phyloP scores from a whole-genome alignment of 768 basidiomycete genomes.

The Leccinum sublutescens region DNA sequence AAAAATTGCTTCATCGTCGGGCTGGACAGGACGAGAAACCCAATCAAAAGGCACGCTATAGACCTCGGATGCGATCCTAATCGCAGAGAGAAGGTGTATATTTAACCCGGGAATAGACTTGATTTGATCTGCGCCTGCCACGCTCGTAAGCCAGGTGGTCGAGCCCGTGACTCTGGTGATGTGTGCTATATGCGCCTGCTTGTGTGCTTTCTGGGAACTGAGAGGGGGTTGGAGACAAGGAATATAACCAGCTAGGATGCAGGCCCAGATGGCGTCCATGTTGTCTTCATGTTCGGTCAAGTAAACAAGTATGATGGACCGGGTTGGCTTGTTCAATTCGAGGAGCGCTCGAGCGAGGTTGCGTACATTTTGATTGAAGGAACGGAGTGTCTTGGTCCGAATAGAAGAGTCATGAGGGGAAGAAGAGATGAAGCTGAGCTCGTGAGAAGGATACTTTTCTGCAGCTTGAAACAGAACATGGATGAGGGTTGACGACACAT shows the following conservation, averaged over 20 bases:
- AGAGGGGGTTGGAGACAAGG: slow-evolving; percentile 31
- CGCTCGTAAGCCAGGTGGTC: slow-evolving; percentile 24
- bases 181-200: slow-evolving; percentile 24
- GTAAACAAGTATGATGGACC: slow-evolving; percentile 26
- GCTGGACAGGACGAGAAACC: slow-evolving; percentile 13
- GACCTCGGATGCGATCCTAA: slow-evolving; percentile 19
- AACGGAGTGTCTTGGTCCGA: slow-evolving; percentile 15
- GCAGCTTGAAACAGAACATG: too few species aligned
- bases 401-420: background rate
- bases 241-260: slow-evolving; percentile 25
- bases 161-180: slow-evolving; percentile 21
- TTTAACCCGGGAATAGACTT: slow-evolving; percentile 19
- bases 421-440: background rate
- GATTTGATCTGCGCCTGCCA: slow-evolving; percentile 25
- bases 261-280: slow-evolving; percentile 21
- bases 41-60: slow-evolving; percentile 7
- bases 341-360: slow-evolving; percentile 18
- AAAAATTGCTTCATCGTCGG: slow-evolving; percentile 30
- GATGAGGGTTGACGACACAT: too few species aligned
- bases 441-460: background rate
- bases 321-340: slow-evolving; percentile 17
- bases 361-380: slow-evolving; percentile 18
- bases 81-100: slow-evolving; percentile 25
- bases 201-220: slow-evolving; percentile 30
- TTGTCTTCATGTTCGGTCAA: slow-evolving; percentile 31